Conservation (phyloP, 2,329 filamentous ascomycete species). For the Malbranchea zuffiana region DNA sequence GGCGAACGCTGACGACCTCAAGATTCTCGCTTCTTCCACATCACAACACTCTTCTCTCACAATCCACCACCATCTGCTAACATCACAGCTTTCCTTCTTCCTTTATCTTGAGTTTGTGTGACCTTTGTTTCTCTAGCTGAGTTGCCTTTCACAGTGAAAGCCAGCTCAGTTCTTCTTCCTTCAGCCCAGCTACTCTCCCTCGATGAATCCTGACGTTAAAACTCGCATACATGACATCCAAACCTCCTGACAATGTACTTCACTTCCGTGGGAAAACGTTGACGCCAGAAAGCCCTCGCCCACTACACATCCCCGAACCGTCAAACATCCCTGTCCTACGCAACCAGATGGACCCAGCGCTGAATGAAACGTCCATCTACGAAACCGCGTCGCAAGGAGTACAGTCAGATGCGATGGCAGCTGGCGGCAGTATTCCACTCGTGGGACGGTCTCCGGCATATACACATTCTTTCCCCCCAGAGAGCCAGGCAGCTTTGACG, state of each 20-base stretch:
- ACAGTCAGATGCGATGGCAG: constrained; percentile 7
- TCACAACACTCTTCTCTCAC: too few relatives aligned
- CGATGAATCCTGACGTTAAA: too few relatives aligned
- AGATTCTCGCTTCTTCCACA: too few relatives aligned
- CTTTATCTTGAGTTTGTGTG: too few relatives aligned
- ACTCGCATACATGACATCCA: constrained; percentile 43
- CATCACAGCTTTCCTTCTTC: too few relatives aligned
- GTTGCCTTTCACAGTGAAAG: too few relatives aligned
- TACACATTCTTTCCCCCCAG: constrained; percentile 12
- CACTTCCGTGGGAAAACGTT: constrained; percentile 55
- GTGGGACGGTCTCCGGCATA: constrained; percentile 9
- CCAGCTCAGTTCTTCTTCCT: too few relatives aligned
- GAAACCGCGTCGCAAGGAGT: constrained; percentile 31
- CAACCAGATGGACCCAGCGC: constrained; percentile 60
- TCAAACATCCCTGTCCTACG: constrained; percentile 59
- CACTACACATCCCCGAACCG: constrained; percentile 56
- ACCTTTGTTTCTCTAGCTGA: too few relatives aligned
- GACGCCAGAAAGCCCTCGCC: constrained; percentile 61
- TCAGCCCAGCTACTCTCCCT: too few relatives aligned
- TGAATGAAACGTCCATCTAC: constrained; percentile 56
- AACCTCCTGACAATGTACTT: constrained; percentile 38
- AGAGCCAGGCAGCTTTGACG: constrained; percentile 7
- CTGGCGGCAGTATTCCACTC: constrained; percentile 6
- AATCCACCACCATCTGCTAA: too few relatives aligned
- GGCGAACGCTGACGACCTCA: too few relatives aligned